Conservation (phyloP, 768 basidiomycete species). For the Holtermanniella nyarrowii region DNA sequence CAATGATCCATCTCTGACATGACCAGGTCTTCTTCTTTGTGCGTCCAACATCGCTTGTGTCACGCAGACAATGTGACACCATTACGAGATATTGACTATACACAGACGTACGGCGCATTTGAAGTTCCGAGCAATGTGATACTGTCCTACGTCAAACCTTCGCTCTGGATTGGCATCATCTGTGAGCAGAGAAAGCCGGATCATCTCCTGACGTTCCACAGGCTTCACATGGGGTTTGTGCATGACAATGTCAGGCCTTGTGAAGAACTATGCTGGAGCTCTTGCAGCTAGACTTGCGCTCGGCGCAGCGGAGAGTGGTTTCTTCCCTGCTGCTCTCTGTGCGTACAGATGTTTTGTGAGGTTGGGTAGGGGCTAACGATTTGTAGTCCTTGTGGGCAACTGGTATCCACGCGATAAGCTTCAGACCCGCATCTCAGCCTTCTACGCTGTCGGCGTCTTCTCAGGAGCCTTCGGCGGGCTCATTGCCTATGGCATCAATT, state of each 20-base stretch:
- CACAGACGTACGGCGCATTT: slow-evolving; percentile 1
- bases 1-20: not conserved
- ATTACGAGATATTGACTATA: not conserved
- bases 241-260: slow-evolving; percentile 2
- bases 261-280: slow-evolving; percentile 4
- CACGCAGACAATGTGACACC: too few relatives aligned
- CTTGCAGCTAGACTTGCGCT: not conserved
- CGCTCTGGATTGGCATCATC: not conserved
- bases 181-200: not conserved
- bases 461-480: slow-evolving; percentile 6
- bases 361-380: too few relatives aligned
- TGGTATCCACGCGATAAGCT: slow-evolving; percentile 5
- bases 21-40: slow-evolving; percentile 6
- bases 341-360: too few relatives aligned
- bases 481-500: slow-evolving; percentile 4
- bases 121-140: slow-evolving; percentile 7
- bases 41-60: not conserved
- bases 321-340: slow-evolving; percentile 10
- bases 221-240: not conserved
- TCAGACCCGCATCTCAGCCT: slow-evolving; percentile 1
- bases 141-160: slow-evolving; percentile 1
- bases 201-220: not conserved
- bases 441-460: slow-evolving; percentile 1
- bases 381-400: not conserved
- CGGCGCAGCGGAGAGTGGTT: slow-evolving; percentile 3